Evolutionary conservation across 345 rosid species (phyloP).

Genomic region (Carallia brachiata): DNA sequence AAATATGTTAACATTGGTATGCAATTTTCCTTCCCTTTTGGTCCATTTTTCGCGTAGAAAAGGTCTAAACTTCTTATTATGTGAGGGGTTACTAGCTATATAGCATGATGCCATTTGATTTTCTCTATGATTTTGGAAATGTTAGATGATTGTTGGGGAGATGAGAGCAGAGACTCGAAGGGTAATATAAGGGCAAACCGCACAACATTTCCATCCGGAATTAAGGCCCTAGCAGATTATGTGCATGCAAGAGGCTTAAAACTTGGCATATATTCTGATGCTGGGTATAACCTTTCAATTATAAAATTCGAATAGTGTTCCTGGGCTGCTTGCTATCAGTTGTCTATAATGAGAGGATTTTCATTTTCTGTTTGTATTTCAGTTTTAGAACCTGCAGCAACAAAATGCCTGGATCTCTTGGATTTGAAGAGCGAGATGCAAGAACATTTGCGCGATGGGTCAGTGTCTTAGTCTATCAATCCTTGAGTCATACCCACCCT

Average conservation of each 20-base stretch:
- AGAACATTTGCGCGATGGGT: conserved; percentile 26
- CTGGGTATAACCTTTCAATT: conserved; percentile 17
- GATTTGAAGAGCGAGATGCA: conserved; percentile 25
- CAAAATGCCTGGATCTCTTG: conserved; percentile 35
- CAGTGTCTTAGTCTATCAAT: not conserved
- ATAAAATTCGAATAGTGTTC: not conserved
- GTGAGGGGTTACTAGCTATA: not conserved
- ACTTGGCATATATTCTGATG: conserved; percentile 34
- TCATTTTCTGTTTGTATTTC: not conserved
- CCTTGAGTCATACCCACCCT: not conserved
- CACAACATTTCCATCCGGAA: conserved; percentile 30
- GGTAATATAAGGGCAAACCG: conserved; percentile 22
- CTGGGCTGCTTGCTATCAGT: not conserved
- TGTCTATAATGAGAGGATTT: not conserved
- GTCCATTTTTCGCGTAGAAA: not conserved
- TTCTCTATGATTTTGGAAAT: conserved; percentile 1
- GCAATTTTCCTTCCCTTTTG: not conserved
- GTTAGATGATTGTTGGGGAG: conserved; percentile 33
- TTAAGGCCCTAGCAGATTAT: conserved; percentile 31
- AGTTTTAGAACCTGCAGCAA: conserved; percentile 23
- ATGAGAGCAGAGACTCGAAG: conserved; percentile 15
- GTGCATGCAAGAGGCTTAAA: conserved; percentile 26
- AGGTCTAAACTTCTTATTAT: not conserved
- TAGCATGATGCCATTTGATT: not conserved
- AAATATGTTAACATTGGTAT: conserved; percentile 23